Evolutionary conservation across 257 asterid genomes (phyloP), one percentile per base, ranked within the genome.

Genomic region (Jaltomata sinuosa): DNA sequence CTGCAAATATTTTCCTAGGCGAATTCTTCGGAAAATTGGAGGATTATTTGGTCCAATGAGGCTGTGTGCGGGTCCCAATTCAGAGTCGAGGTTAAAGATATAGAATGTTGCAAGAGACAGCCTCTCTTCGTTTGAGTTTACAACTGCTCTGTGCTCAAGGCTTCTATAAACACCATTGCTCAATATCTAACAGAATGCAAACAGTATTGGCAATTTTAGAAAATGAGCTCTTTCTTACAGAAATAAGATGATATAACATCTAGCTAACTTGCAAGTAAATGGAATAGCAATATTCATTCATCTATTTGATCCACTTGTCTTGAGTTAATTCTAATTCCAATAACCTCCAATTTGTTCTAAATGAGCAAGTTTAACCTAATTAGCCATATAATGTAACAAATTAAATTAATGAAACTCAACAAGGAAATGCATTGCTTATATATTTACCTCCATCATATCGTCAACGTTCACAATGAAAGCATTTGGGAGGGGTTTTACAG

Each of bases 101-200:
- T 88, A 83, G 87, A 90, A 93, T 59, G 91, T 88, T 19, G 93
- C 94, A 40, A 93, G 59, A 0, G 94, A 91, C 16, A 90, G 86
- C 86, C 97, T 88, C 76, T 88, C 92, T 8, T 84, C 85, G 45
- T 53, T 83, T 4, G 89, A 79, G 83, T 89, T 91, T 40, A 91
- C 96, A 2, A 71, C 76, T 45, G 93, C 92, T 86, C 92, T 74
- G 59, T 93, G 97, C 87, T 91, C 93, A 40, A 91, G 83, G 85
- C 93, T 91, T 29, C 79, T 80, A 52, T 91, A 92, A 27, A 79
- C 85, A 0, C 94, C 93, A 40, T 91, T 92, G 57, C 88, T 92
- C 83, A 92, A 42, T 61, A 91, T 90, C 93, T 12, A 34, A 42
- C 8, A 78, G 22, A 81, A n/a, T 59, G 29, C 31, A 59, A 59